Percentiles rank a stretch among this genome's conserved stretches.
These are phyloP conservation scores for Liquidambar formosana DNA, from an alignment of 164 flowering plant species.

Conservation along the genomic window DNA sequence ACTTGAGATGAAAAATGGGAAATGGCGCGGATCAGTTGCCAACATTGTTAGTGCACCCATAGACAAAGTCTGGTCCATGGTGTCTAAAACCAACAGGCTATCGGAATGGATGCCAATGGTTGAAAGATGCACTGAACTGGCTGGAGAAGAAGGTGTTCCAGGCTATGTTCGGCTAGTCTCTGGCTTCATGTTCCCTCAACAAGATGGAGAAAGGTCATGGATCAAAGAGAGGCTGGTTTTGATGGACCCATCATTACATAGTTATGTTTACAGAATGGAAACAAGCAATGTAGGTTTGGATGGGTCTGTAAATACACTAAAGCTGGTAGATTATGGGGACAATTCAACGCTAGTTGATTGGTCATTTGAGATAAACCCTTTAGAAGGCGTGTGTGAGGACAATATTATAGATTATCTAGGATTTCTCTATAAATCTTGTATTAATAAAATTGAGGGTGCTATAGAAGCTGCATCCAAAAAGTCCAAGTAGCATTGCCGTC, in stretches of 20 bases:
- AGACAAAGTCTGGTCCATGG: conserved; percentile 47
- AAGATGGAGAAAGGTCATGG: conserved; percentile 71
- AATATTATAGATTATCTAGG: conserved; percentile 51
- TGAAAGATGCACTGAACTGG: conserved; percentile 52
- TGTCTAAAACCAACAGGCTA: conserved; percentile 43
- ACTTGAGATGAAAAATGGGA: conserved; percentile 12
- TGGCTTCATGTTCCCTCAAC: conserved; percentile 71
- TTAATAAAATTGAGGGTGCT: conserved; percentile 46
- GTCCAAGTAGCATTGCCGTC: not conserved
- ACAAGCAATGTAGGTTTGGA: conserved; percentile 64
- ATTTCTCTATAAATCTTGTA: conserved; percentile 60
- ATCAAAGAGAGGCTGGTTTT: conserved; percentile 53
- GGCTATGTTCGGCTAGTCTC: conserved; percentile 57
- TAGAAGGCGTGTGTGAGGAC: conserved; percentile 49
- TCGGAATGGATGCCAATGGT: conserved; percentile 83
- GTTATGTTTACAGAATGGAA: conserved; percentile 51
- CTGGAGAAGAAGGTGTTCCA: conserved; percentile 50
- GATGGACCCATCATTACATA: conserved; percentile 38
- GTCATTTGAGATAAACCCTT: conserved; percentile 50
- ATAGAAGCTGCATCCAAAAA: conserved; percentile 20
- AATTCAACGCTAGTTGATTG: conserved; percentile 46
- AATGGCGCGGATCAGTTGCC: conserved; percentile 51
- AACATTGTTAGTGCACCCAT: conserved; percentile 55
- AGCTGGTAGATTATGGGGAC: conserved; percentile 48
- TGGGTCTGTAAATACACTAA: conserved; percentile 54